These are phyloP conservation scores for Xylaria grammica DNA, from an alignment of 495 filamentous ascomycete species.

Conservation along the genomic window DNA sequence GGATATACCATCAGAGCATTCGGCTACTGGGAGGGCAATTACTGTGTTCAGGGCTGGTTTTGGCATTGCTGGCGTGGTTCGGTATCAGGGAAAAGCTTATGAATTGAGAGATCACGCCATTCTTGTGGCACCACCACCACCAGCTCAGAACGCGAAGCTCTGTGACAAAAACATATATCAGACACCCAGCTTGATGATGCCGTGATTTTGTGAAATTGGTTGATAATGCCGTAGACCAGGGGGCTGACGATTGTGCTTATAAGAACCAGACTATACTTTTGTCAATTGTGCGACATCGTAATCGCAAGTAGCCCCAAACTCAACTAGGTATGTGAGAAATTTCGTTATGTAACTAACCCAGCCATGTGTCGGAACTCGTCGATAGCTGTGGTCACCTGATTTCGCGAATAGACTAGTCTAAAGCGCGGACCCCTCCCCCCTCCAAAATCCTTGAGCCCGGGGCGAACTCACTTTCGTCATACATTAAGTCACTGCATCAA, in stretches of 20 bases:
- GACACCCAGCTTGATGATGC: background rate
- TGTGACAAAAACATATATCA: conserved; percentile 7
- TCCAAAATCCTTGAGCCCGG: background rate
- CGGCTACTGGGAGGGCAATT: conserved; percentile 28
- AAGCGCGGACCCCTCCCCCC: background rate
- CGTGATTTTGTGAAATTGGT: background rate
- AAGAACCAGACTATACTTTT: too few species aligned
- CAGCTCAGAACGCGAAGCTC: conserved; percentile 18
- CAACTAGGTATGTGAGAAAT: background rate
- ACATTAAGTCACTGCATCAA: background rate
- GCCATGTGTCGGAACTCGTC: conserved; percentile 13
- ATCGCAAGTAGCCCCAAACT: too few species aligned
- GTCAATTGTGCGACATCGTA: too few species aligned
- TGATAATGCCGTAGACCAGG: background rate
- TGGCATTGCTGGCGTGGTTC: conserved; percentile 45
- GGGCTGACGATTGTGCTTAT: too few species aligned
- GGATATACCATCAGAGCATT: conserved; percentile 34
- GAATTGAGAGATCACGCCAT: conserved; percentile 36
- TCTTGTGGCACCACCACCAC: conserved; percentile 16
- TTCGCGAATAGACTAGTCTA: conserved; percentile 1
- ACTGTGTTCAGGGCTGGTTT: conserved; percentile 37
- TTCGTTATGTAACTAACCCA: background rate
- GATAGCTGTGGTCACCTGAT: conserved; percentile 16
- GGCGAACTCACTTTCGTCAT: conserved; percentile 14
- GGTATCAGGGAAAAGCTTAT: conserved; percentile 41